Conservation (phyloP, 2,329 filamentous ascomycete genomes). For the Nigrospora sphaerica region DNA sequence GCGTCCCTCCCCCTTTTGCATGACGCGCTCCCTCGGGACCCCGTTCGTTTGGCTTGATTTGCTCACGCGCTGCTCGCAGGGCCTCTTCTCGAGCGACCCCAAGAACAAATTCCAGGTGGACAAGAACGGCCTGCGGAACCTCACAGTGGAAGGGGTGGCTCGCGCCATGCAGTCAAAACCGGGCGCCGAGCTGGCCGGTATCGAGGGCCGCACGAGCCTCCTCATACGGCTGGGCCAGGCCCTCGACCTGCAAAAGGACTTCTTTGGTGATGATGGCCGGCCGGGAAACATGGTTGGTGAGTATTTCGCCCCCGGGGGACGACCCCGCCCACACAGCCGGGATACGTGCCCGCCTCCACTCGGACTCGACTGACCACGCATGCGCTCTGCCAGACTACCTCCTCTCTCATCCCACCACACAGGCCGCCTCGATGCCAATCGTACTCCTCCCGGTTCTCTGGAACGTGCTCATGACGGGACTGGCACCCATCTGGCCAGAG, state of each 20-base stretch:
- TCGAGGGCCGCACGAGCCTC: conserved; percentile 78
- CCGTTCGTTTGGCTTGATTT: too few relatives aligned
- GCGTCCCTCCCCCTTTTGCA: conserved; percentile 8
- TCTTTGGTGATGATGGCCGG: conserved; percentile 76
- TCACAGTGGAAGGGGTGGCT: conserved; percentile 69
- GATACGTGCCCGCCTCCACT: too few relatives aligned
- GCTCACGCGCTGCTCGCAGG: conserved; percentile 30
- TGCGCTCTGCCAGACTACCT: conserved; percentile 62
- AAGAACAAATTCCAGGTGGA: conserved; percentile 86
- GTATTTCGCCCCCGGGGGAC: conserved; percentile 13
- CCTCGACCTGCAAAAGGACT: conserved; percentile 66
- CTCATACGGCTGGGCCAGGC: conserved; percentile 70
- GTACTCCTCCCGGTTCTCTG: conserved; percentile 56
- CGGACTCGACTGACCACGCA: too few relatives aligned
- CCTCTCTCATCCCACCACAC: conserved; percentile 83
- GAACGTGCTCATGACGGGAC: conserved; percentile 81
- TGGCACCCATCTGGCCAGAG: conserved; percentile 81
- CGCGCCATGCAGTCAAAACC: conserved; percentile 79
- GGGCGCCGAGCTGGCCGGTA: conserved; percentile 72
- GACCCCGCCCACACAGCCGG: too few relatives aligned
- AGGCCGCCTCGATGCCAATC: conserved; percentile 76
- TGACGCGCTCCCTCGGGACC: conserved; percentile 1
- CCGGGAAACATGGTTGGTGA: conserved; percentile 92
- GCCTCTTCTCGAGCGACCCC: conserved; percentile 77
- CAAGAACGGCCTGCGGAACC: conserved; percentile 64